A percentile compares a stretch with the other conserved stretches of the same genome.
phyloP scores from a whole-genome alignment of 768 basidiomycete species.

The Suillus plorans region DNA sequence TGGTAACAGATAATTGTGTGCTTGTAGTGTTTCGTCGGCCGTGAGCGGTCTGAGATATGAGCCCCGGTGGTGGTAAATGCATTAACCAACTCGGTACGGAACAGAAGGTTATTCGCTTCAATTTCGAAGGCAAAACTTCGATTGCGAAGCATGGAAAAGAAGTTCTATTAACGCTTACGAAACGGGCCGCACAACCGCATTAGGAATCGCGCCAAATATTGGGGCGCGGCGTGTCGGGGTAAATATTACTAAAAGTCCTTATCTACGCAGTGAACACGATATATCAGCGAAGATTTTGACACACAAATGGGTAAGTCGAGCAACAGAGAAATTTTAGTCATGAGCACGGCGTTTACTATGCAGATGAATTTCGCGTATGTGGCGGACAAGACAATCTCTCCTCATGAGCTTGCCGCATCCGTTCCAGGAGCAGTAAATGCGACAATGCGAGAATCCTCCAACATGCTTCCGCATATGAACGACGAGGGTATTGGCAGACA shows the following conservation, averaged over 20 bases:
- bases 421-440: neutral
- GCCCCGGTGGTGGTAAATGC: neutral
- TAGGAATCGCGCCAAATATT: neutral
- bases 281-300: neutral
- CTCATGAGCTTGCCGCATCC: constrained; percentile 2
- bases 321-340: neutral
- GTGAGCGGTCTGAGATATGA: neutral
- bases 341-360: neutral
- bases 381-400: constrained; percentile 1
- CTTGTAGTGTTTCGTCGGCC: neutral
- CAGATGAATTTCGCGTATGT: neutral
- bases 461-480: neutral
- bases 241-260: neutral
- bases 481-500: neutral
- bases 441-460: neutral
- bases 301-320: neutral
- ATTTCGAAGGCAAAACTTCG: neutral
- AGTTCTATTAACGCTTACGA: neutral
- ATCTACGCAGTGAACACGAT: neutral
- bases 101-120: neutral
- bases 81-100: neutral
- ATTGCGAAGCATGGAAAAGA: neutral
- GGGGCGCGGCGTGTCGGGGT: neutral
- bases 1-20: neutral
- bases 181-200: neutral